Evolutionary conservation across 148 eudicot species (phyloP).

Genomic region (Cornus kousa): DNA sequence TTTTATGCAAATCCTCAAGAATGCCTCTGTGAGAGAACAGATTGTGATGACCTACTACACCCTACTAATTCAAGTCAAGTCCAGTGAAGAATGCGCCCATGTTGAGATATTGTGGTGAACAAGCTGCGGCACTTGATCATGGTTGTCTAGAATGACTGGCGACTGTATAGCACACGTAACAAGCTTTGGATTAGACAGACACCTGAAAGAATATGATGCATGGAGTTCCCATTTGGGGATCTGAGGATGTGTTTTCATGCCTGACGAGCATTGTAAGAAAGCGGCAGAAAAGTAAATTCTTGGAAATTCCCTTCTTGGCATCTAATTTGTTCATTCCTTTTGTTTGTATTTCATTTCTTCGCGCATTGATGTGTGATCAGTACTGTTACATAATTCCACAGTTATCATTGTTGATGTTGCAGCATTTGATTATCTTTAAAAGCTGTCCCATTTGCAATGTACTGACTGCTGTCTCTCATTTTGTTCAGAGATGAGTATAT

Average conservation of each 20-base stretch:
- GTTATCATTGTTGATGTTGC: neutral
- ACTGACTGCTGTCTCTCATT: neutral
- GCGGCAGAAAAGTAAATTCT: neutral
- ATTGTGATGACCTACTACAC: slow-evolving; percentile 44
- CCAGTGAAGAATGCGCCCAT: slow-evolving; percentile 18
- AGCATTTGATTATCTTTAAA: neutral
- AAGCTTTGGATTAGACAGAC: neutral
- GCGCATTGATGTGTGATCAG: neutral
- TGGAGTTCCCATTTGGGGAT: neutral
- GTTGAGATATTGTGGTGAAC: neutral
- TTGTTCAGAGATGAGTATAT: neutral
- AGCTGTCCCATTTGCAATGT: slow-evolving; percentile 8
- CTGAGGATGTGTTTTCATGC: neutral
- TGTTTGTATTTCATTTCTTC: slow-evolving; percentile 2
- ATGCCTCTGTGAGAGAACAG: slow-evolving; percentile 61
- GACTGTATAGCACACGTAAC: neutral
- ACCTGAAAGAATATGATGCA: neutral
- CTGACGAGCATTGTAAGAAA: slow-evolving; percentile 2
- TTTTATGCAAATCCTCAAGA: slow-evolving; percentile 92
- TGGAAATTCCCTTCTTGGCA: slow-evolving; percentile 8
- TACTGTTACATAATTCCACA: neutral
- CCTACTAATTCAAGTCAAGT: slow-evolving; percentile 15
- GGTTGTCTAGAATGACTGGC: neutral
- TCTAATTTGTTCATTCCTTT: slow-evolving; percentile 17
- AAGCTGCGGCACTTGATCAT: neutral